A percentile compares a stretch with the other conserved stretches of the same genome.
phyloP scores from a whole-genome alignment of 495 filamentous ascomycete genomes.

The Staphylotrichum tortipilum region DNA sequence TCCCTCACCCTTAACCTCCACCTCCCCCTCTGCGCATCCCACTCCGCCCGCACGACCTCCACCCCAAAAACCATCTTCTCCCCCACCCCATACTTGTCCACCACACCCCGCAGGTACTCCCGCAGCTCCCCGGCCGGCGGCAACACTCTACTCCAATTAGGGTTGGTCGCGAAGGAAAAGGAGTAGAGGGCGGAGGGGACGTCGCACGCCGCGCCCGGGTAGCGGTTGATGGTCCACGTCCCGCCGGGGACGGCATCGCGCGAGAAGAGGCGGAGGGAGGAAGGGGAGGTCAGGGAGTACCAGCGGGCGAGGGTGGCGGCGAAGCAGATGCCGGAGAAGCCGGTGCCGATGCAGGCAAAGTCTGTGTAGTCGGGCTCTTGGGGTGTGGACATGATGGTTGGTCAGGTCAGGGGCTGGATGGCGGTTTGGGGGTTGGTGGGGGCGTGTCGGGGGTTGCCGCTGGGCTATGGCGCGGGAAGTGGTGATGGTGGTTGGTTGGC shows the following conservation, averaged over 20 bases:
- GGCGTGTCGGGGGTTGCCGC: too few relatives aligned
- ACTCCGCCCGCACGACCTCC: conserved; percentile 47
- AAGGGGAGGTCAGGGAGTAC: not conserved
- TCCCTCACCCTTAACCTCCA: conserved; percentile 20
- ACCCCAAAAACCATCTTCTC: conserved; percentile 54
- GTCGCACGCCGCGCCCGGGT: conserved; percentile 50
- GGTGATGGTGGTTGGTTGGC: not conserved
- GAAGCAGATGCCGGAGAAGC: conserved; percentile 40
- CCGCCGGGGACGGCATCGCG: conserved; percentile 53
- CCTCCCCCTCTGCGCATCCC: conserved; percentile 45
- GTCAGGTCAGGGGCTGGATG: not conserved
- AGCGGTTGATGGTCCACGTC: conserved; percentile 61
- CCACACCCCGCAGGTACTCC: conserved; percentile 52
- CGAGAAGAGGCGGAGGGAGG: conserved; percentile 43
- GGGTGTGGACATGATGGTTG: not conserved
- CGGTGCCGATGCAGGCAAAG: conserved; percentile 47
- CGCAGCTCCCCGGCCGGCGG: conserved; percentile 49
- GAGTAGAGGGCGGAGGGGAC: conserved; percentile 43
- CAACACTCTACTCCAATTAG: conserved; percentile 48
- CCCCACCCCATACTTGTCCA: conserved; percentile 47
- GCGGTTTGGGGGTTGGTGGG: not conserved
- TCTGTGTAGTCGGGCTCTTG: conserved; percentile 14
- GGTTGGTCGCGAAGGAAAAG: conserved; percentile 54
- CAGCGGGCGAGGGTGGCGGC: conserved; percentile 28
- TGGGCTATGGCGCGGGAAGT: too few relatives aligned